Conservation (phyloP, 805 yeast genomes). For the Teunomyces gatunensis region DNA sequence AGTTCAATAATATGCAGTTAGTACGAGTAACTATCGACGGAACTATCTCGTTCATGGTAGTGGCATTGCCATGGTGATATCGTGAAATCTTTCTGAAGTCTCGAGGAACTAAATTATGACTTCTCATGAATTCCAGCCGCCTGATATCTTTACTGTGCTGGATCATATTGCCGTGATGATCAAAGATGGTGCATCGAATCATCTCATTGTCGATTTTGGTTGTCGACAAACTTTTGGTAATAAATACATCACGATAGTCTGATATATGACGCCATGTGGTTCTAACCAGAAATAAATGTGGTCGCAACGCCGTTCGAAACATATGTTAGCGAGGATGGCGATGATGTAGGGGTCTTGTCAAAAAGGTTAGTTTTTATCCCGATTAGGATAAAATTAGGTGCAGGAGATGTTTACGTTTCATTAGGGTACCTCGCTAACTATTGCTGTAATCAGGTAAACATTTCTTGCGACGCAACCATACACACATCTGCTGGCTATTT, state of each 20-base stretch:
- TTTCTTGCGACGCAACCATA: background rate
- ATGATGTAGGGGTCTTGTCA: background rate
- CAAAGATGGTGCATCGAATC: conserved; percentile 50
- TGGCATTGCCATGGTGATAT: conserved; percentile 12
- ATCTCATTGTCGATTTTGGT: conserved; percentile 28
- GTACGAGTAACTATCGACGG: conserved; percentile 52
- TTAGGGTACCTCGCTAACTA: background rate
- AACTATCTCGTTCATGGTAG: conserved; percentile 45
- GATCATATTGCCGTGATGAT: conserved; percentile 41
- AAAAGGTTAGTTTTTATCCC: background rate
- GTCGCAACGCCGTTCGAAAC: background rate
- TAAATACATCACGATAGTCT: conserved; percentile 14
- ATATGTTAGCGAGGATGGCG: background rate
- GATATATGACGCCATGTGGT: background rate
- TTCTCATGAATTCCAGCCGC: conserved; percentile 41
- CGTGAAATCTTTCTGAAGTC: conserved; percentile 55
- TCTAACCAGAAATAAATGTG: background rate
- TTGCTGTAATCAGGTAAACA: background rate
- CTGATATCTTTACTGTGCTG: conserved; percentile 45
- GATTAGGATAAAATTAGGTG: conserved; percentile 2
- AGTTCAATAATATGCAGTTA: conserved; percentile 45
- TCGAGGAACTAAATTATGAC: conserved; percentile 50
- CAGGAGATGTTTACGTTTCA: conserved; percentile 4
- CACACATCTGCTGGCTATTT: background rate
- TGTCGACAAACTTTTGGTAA: conserved; percentile 19